Base-by-base conservation (phyloP, 2,329 filamentous ascomycete genomes). In the Clonostachys solani region DNA sequence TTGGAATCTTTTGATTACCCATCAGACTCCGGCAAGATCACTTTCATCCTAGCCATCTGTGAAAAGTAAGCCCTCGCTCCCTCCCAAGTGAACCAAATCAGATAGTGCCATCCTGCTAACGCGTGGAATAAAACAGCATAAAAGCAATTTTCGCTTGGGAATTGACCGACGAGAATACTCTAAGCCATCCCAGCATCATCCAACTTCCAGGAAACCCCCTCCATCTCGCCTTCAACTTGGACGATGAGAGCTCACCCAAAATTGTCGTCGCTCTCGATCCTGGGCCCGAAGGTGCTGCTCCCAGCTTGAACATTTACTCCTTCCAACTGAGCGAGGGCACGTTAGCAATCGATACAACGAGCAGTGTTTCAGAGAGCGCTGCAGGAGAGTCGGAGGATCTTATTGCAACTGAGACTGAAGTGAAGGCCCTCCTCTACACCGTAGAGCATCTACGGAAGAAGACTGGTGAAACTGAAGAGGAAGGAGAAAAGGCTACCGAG, bases 71-170 rank as follows among this genome's bases (percentile, higher is more conserved):
- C 16, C 6, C 36, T 4, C 9, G 5, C 2, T 41, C 13, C n/a
- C 37, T 17, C 33, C 33, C 9, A 10, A 10, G 10, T 29, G 3
- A 29, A 10, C 23, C 9, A 29, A 17, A 19, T 15, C 8, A 12
- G 18, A 40, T 10, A 38, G 6, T 33, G n/a, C 16, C 16, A 40
- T 33, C 17, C 8, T 50, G 50, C 52, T 60, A 46, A 65, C 50
- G 44, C 7, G 40, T 13, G 29, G 12, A 29, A 10, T 10, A 29
- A 29, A 9, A 33, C 52, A 82, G 75, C 35, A 61, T 78, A 47
- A 78, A 82, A 49, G 87, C 77, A 38, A 67, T 95, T 9, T 83
- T 92, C 63, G 68, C 78, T 47, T 87, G 86, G 68, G 66, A 67
- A n/a, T 69, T 87, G 36, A 60, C 55, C 6, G 50, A 61, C 2